These are phyloP conservation scores for Anthoceros angustus DNA, from an alignment of 225 moss, liverwort and hornwort species.

Conservation along the genomic window DNA sequence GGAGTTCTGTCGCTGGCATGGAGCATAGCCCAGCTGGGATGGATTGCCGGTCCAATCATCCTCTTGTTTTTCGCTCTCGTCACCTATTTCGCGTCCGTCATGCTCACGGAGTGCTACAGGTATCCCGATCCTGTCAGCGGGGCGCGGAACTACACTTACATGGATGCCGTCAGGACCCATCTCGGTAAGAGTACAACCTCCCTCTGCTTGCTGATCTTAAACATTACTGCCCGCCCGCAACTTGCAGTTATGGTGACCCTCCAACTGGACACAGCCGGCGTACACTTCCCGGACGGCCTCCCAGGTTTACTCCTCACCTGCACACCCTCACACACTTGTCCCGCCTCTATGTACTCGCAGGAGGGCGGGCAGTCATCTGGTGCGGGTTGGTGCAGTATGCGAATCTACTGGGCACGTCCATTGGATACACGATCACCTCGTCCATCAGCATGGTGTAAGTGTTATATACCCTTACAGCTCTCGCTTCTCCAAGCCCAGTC, in stretches of 20 bases:
- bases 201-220: not conserved
- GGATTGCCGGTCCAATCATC: conserved; percentile 57
- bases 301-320: too few species aligned
- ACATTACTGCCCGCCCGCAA: not conserved
- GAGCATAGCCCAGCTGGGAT: conserved; percentile 88
- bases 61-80: conserved; percentile 48
- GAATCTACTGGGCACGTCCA: conserved; percentile 59
- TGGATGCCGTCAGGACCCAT: conserved; percentile 71
- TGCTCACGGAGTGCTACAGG: conserved; percentile 64
- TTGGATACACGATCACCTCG: conserved; percentile 66
- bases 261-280: too few species aligned
- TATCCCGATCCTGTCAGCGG: conserved; percentile 50
- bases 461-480: too few species aligned
- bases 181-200: conserved; percentile 20
- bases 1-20: conserved; percentile 66
- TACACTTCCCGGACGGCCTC: too few species aligned
- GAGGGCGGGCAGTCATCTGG: conserved; percentile 17
- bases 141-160: conserved; percentile 72
- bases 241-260: too few species aligned
- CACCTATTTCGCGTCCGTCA: conserved; percentile 55
- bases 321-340: not conserved
- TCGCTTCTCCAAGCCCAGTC: too few species aligned
- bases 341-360: conserved; percentile 9
- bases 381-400: conserved; percentile 64
- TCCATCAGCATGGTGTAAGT: conserved; percentile 56